Evolutionary conservation across 768 basidiomycete genomes (phyloP).

Genomic region (Termitomyces sp.): DNA sequence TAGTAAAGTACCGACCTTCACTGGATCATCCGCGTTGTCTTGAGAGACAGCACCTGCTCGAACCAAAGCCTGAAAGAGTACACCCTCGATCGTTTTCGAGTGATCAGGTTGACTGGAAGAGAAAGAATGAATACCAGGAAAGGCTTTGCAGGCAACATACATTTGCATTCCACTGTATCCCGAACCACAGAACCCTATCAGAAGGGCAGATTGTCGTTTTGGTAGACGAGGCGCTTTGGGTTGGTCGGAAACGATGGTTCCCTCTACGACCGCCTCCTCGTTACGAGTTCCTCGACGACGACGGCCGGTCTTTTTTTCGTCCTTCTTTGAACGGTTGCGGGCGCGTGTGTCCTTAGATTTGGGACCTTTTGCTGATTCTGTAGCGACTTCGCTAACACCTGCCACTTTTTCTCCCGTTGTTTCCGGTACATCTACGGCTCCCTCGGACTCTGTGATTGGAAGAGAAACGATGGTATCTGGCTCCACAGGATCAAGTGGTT

Average conservation of each 20-base stretch:
- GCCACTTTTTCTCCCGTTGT: background rate
- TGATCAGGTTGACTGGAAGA: slow-evolving; percentile 58
- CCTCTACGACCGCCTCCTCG: slow-evolving; percentile 21
- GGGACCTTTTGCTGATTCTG: background rate
- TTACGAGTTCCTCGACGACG: slow-evolving; percentile 38
- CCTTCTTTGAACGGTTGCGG: slow-evolving; percentile 27
- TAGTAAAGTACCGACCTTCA: slow-evolving; percentile 49
- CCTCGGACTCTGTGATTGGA: background rate
- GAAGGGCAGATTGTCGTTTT: slow-evolving; percentile 77
- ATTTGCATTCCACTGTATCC: slow-evolving; percentile 96
- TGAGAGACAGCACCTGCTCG: slow-evolving; percentile 89
- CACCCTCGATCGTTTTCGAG: slow-evolving; percentile 82
- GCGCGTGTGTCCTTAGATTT: slow-evolving; percentile 5
- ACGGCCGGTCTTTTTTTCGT: slow-evolving; percentile 30
- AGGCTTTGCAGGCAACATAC: slow-evolving; percentile 39
- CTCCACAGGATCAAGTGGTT: background rate
- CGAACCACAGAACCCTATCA: slow-evolving; percentile 89
- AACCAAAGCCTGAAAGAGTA: slow-evolving; percentile 82
- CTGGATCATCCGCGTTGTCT: slow-evolving; percentile 88
- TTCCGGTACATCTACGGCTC: background rate
- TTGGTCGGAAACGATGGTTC: slow-evolving; percentile 15
- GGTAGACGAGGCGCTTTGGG: slow-evolving; percentile 59
- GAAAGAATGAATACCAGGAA: slow-evolving; percentile 1
- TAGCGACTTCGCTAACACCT: background rate
- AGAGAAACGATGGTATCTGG: background rate